These are phyloP conservation scores for Durotheca rogersii DNA, from an alignment of 495 filamentous ascomycete genomes.

Conservation along the genomic window DNA sequence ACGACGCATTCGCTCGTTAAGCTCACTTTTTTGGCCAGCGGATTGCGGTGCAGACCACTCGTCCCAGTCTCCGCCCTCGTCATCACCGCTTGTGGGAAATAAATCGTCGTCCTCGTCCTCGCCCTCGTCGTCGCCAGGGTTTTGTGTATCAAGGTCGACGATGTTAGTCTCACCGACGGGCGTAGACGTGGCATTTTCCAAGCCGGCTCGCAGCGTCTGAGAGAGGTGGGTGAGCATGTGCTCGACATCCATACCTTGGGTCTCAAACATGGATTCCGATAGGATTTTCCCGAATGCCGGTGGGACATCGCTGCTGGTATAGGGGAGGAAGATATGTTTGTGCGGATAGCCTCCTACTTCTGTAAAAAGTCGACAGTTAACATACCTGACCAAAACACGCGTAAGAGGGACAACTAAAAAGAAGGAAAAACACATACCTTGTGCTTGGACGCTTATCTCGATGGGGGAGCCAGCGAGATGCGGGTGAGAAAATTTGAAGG, in stretches of 20 bases:
- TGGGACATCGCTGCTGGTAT: slow-evolving; percentile 40
- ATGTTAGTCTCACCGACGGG: slow-evolving; percentile 38
- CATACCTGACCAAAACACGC: no score
- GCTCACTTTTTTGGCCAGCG: no score
- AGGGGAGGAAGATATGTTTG: slow-evolving; percentile 37
- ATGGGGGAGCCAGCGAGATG: slow-evolving; percentile 37
- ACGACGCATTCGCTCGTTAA: slow-evolving; percentile 53
- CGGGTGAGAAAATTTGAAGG: slow-evolving; percentile 50
- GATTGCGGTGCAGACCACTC: not conserved
- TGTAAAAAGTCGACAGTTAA: slow-evolving; percentile 13
- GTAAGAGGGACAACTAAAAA: not conserved
- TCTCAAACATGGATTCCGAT: slow-evolving; percentile 23
- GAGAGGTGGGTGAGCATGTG: slow-evolving; percentile 35
- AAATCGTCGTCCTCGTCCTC: slow-evolving; percentile 36
- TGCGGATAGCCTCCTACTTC: slow-evolving; percentile 35
- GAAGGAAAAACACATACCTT: slow-evolving; percentile 46
- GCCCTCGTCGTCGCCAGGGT: slow-evolving; percentile 17
- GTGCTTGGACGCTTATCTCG: slow-evolving; percentile 54
- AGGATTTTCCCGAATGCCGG: slow-evolving; percentile 29
- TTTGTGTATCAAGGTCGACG: slow-evolving; percentile 36
- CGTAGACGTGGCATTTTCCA: slow-evolving; percentile 33
- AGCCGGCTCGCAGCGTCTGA: slow-evolving; percentile 25
- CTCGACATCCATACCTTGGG: slow-evolving; percentile 11
- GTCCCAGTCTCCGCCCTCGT: slow-evolving; percentile 15
- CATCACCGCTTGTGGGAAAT: slow-evolving; percentile 9